A percentile compares a stretch with the other conserved stretches of the same genome.
phyloP scores from a whole-genome alignment of 495 filamentous ascomycete genomes.

The Margaritispora aquatica region DNA sequence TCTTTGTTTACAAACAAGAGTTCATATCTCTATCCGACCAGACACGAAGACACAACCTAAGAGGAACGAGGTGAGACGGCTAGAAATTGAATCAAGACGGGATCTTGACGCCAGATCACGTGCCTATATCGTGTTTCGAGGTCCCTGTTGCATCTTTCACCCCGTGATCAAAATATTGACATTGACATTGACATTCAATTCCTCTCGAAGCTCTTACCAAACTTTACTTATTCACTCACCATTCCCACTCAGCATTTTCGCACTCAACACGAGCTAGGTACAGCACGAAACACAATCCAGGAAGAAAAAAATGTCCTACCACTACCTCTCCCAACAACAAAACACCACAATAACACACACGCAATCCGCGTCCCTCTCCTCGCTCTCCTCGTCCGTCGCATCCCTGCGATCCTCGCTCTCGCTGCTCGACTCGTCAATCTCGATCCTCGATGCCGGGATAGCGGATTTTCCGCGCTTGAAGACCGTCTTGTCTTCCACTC shows the following conservation, averaged over 20 bases:
- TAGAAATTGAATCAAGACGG: too few species aligned
- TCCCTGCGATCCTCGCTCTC: constrained; percentile 65
- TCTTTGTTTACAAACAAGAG: too few species aligned
- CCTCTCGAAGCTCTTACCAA: not conserved
- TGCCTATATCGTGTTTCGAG: too few species aligned
- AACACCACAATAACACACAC: too few species aligned
- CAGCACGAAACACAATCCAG: too few species aligned
- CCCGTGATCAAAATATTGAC: constrained; percentile 1
- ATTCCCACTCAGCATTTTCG: not conserved
- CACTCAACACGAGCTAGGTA: too few species aligned
- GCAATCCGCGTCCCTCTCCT: constrained; percentile 13
- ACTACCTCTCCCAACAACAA: not conserved
- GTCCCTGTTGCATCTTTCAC: not conserved
- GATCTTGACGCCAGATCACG: too few species aligned
- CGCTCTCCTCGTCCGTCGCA: constrained; percentile 44
- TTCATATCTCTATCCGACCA: too few species aligned
- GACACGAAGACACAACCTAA: too few species aligned
- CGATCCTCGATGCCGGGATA: constrained; percentile 64
- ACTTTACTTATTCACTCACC: not conserved
- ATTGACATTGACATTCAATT: not conserved
- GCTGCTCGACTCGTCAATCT: constrained; percentile 68
- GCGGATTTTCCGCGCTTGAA: constrained; percentile 68
- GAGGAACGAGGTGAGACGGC: too few species aligned
- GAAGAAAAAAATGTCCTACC: not conserved
- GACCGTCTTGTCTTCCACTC: constrained; percentile 63